Conservation (phyloP, 352 stramenopile species). For the Globisporangium canariense region DNA sequence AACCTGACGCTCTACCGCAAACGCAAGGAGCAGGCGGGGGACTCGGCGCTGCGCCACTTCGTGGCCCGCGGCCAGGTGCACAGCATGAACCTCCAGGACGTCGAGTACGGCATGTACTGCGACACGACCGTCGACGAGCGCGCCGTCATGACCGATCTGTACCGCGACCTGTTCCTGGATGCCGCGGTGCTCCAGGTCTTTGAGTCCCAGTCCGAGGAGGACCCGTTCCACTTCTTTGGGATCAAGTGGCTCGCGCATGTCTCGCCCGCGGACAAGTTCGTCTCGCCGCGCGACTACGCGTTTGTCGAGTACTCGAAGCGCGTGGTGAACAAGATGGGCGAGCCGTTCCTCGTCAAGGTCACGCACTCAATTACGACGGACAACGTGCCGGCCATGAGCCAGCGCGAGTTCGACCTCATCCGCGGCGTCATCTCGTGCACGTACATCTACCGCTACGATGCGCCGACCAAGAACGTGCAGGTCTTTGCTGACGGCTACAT, state of each 20-base stretch:
- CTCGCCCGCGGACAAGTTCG: constrained; percentile 45
- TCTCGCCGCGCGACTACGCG: constrained; percentile 44
- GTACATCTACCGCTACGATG: constrained; percentile 44
- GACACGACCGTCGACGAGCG: constrained; percentile 43
- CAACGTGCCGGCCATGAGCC: constrained; percentile 34
- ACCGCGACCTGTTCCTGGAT: constrained; percentile 39
- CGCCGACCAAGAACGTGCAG: constrained; percentile 37
- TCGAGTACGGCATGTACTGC: constrained; percentile 51
- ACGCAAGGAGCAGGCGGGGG: constrained; percentile 26
- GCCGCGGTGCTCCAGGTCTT: constrained; percentile 37
- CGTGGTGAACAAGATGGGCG: constrained; percentile 29
- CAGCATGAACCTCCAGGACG: constrained; percentile 43
- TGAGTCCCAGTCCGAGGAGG: constrained; percentile 30
- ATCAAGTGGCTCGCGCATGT: constrained; percentile 47
- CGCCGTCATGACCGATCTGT: constrained; percentile 44
- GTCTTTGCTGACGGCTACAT: constrained; percentile 39
- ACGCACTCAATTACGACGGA: constrained; percentile 31
- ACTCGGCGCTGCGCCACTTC: constrained; percentile 33
- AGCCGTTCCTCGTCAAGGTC: constrained; percentile 43
- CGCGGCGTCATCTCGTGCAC: constrained; percentile 38
- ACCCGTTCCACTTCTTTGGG: constrained; percentile 49
- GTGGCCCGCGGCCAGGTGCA: constrained; percentile 44
- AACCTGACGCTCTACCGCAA: constrained; percentile 56
- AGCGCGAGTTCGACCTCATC: constrained; percentile 43
- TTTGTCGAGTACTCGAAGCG: constrained; percentile 44